These are phyloP conservation scores for Lactarius akahatsu DNA, from an alignment of 768 basidiomycete genomes.

Conservation along the genomic window DNA sequence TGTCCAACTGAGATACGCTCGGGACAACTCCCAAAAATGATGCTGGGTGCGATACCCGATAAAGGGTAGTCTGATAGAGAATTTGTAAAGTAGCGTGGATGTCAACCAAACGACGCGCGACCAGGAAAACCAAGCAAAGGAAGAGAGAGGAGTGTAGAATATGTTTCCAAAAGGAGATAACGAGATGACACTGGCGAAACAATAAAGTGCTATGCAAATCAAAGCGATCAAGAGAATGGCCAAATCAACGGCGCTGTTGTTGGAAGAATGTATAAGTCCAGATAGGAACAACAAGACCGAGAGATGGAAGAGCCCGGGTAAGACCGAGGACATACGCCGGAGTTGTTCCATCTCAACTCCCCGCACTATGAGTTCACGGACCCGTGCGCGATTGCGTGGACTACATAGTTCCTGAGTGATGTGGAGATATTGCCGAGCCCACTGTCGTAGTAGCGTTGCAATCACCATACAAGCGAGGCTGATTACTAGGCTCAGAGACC, in stretches of 20 bases:
- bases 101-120: background rate
- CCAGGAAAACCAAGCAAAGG: background rate
- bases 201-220: background rate
- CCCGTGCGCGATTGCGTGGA: background rate
- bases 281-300: background rate
- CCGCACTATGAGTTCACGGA: background rate
- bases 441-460: background rate
- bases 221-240: background rate
- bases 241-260: background rate
- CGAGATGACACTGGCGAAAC: background rate
- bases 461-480: background rate
- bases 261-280: background rate
- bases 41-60: background rate
- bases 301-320: background rate
- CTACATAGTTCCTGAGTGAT: background rate
- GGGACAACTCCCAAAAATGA: background rate
- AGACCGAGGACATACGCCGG: background rate
- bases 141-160: background rate
- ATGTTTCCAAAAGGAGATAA: background rate
- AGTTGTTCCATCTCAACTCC: background rate
- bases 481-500: background rate
- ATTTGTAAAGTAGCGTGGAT: background rate
- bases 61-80: background rate
- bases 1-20: background rate
- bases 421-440: background rate